These are phyloP conservation scores for Pseudopithomyces maydicus DNA, from an alignment of 2,329 filamentous ascomycete species.

Conservation along the genomic window DNA sequence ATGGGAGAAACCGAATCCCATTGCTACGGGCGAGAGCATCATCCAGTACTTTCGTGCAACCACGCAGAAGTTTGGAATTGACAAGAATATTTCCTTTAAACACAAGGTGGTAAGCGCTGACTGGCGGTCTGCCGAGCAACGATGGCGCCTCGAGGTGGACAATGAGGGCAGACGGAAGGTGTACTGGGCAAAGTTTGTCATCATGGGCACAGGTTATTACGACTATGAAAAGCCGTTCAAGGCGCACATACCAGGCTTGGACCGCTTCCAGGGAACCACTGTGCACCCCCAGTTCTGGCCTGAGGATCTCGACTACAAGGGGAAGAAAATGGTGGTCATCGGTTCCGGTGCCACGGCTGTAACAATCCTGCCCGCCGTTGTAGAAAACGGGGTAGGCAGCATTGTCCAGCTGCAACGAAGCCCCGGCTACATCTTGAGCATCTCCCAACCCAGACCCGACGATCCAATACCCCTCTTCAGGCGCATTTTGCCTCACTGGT, in stretches of 20 bases:
- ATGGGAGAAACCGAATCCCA: slow-evolving; percentile 60
- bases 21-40: slow-evolving; percentile 53
- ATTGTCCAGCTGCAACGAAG: slow-evolving; percentile 84
- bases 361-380: slow-evolving; percentile 74
- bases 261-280: slow-evolving; percentile 66
- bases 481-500: slow-evolving; percentile 52
- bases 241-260: slow-evolving; percentile 68
- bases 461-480: slow-evolving; percentile 42
- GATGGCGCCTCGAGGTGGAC: slow-evolving; percentile 50
- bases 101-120: slow-evolving; percentile 49
- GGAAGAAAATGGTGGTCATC: slow-evolving; percentile 73
- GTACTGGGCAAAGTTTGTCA: slow-evolving; percentile 55
- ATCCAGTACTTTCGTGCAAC: slow-evolving; percentile 51
- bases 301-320: slow-evolving; percentile 65
- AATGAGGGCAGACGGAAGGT: slow-evolving; percentile 41
- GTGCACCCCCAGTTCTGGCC: slow-evolving; percentile 81
- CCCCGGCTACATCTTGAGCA: slow-evolving; percentile 65
- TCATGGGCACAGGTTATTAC: slow-evolving; percentile 73
- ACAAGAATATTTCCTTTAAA: slow-evolving; percentile 51
- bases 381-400: slow-evolving; percentile 63
- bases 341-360: slow-evolving; percentile 81
- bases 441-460: slow-evolving; percentile 50
- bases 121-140: slow-evolving; percentile 56
- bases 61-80: slow-evolving; percentile 50
- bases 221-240: slow-evolving; percentile 69